These are phyloP conservation scores for Claviceps purpurea DNA, from an alignment of 2,329 filamentous ascomycete species.

Conservation along the genomic window DNA sequence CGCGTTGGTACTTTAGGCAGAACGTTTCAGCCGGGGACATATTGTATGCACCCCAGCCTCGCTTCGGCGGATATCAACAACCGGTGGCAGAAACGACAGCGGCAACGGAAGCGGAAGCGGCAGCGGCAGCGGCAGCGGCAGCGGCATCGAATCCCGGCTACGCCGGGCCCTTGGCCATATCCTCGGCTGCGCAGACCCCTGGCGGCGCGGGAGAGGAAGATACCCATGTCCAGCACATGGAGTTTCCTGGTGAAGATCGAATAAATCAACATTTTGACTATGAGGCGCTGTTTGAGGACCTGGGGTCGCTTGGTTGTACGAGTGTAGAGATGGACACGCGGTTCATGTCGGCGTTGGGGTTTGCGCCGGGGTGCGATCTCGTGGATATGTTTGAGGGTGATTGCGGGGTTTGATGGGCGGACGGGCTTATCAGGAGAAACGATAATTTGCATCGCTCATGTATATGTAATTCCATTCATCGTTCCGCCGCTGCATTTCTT, in stretches of 20 bases:
- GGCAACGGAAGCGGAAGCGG: background rate
- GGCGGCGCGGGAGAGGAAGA: background rate
- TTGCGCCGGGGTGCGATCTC: slow-evolving; percentile 47
- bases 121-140: too few relatives aligned
- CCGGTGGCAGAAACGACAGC: background rate
- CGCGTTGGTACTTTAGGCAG: too few relatives aligned
- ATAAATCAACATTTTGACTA: slow-evolving; percentile 26
- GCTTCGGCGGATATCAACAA: too few relatives aligned
- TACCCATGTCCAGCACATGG: background rate
- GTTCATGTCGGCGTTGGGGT: slow-evolving; percentile 55
- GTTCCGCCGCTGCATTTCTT: background rate
- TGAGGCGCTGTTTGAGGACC: slow-evolving; percentile 37
- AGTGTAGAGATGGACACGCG: slow-evolving; percentile 43
- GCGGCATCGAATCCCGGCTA: background rate
- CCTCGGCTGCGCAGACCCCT: background rate
- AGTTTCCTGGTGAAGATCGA: background rate
- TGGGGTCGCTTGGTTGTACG: slow-evolving; percentile 35
- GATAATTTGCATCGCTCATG: too few relatives aligned
- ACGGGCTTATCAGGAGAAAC: background rate
- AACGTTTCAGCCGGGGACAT: too few relatives aligned
- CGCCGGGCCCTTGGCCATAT: background rate
- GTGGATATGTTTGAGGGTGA: slow-evolving; percentile 34
- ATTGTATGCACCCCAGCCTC: too few relatives aligned
- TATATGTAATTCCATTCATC: background rate
- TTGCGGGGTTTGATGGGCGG: slow-evolving; percentile 18